Evolutionary conservation across 371 early-diverging fungal species (phyloP), one percentile per base, ranked within the genome.

Genomic region (Haplosporangium sp.): DNA sequence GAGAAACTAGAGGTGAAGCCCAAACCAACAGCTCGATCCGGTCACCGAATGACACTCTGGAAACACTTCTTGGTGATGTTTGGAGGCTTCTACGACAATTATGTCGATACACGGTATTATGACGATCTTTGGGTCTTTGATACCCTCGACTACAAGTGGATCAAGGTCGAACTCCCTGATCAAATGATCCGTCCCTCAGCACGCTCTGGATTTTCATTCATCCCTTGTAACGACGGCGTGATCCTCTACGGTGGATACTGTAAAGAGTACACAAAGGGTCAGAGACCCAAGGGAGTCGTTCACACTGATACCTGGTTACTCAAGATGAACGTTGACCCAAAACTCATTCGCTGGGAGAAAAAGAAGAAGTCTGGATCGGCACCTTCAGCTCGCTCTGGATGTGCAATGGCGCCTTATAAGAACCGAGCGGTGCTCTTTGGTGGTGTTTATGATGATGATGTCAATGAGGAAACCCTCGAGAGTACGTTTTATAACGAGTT

Each of bases 71-170:
- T 91, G 40, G 81, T 91, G 6, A 55, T 89, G 69, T 89, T 84
- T 84, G 89, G 89, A 29, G 80, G 81, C 18, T 91, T 91, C 67
- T 89, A 87, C 63, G 91, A 91, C 75, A 85, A 84, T 45, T 80
- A 84, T 63, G 82, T 82, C 14, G 84, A 86, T 29, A 87, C 87
- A 2, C 83, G 85, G 50, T 90, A 90, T 73, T 84, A 83, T 50
- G 89, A 90, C 55, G 91, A 91, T 66, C 77, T 88, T 20, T 86
- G 87, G 84, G 74, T 90, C 12, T 91, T 90, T 76, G 89, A 91
- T 56, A 88, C 86, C 0, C 62, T 67, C 21, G 86, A 87, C 16
- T 88, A 85, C 71, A 86, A 80, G 62, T 91, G 91, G 91, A 74
- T 42, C 41, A 86, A 87, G 56, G 72, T 88, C 12, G 89, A 89